A percentile compares a stretch with the other conserved stretches of the same genome.
phyloP scores from a whole-genome alignment of 257 asterid genomes.

The Gentiana dahurica region DNA sequence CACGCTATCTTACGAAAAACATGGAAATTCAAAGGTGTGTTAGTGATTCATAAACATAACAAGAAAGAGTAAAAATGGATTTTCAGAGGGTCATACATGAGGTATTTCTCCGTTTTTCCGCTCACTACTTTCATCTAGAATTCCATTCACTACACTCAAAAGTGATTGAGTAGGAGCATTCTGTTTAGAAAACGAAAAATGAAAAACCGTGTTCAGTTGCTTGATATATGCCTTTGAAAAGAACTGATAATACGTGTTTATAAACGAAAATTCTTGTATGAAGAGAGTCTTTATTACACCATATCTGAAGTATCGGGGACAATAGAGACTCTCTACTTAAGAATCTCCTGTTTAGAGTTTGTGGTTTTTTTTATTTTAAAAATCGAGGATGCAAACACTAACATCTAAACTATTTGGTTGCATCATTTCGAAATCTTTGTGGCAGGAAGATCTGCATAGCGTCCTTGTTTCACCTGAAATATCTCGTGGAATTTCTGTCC shows the following conservation, averaged over 20 bases:
- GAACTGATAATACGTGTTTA: neutral
- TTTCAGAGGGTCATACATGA: conserved; percentile 38
- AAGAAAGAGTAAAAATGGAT: neutral
- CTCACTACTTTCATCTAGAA: conserved; percentile 80
- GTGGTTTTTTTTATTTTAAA: neutral
- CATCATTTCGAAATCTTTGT: conserved; percentile 77
- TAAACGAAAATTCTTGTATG: too few species aligned
- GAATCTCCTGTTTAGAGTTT: too few species aligned
- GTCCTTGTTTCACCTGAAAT: conserved; percentile 70
- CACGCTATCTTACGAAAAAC: conserved; percentile 44
- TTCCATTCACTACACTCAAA: conserved; percentile 63
- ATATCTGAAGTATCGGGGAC: too few species aligned
- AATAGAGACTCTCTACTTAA: too few species aligned
- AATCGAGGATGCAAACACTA: conserved; percentile 18
- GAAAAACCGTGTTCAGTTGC: neutral
- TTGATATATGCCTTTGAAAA: neutral
- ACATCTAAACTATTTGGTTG: conserved; percentile 90
- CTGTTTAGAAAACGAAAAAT: conserved; percentile 29
- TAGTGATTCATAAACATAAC: neutral
- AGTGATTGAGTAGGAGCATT: conserved; percentile 96
- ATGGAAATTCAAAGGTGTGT: conserved; percentile 7
- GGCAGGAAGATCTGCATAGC: conserved; percentile 64
- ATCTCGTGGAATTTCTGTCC: conserved; percentile 79
- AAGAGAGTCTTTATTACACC: too few species aligned
- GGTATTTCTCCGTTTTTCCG: conserved; percentile 83